Base-by-base conservation (phyloP, 192 early-diverging fungal genomes). In the Umbelopsis ramanniana region DNA sequence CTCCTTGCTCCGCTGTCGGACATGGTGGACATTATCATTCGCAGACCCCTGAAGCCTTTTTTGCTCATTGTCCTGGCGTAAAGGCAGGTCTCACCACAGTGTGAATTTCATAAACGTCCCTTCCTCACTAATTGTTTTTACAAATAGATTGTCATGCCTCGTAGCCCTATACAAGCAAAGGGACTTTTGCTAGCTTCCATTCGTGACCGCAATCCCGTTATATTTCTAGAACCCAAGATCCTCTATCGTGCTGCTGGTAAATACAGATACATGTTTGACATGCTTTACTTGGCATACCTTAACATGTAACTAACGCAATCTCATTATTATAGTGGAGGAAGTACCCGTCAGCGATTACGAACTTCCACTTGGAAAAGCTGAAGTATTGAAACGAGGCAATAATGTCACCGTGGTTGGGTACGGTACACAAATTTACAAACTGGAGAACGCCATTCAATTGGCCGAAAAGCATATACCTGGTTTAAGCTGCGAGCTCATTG, bases 21-120 rank as follows among this genome's bases (percentile, higher is more conserved):
- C 97, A 98, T 79, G 97, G 97, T 73, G 97, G 87, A n/a, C 94
- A 89, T 73, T 98, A 98, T 79, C 97, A 98, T 76, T 94, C 92
- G 22, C 97, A 98, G 79, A 87, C 83, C 46, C 96, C 96, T 40
- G 97, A 98, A 81, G 95, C 93, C 5, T 93, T 91, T 80, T 98
- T 98, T 85, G 93, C 96, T 17, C 97, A 98, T 75, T 90, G 93
- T 40, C 95, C 96, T 35, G 97, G 97, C 54, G 72, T 98, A 37
- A 97, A 97, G 74, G 90, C 88, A 82, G 33, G 22, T 35, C 2
- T 24, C 8, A 23, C 37, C 0, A 43, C n/a, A 4, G 46, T 17
- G 5, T 37, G 15, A 19, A 37, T 19, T 43, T 68, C 7, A 37
- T 35, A 22, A 29, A 29, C 3, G 29, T 14, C 22, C 0, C 9